A percentile compares a stretch with the other conserved stretches of the same genome.
phyloP scores from a whole-genome alignment of 768 basidiomycete species.

The Collybiopsis confluens region DNA sequence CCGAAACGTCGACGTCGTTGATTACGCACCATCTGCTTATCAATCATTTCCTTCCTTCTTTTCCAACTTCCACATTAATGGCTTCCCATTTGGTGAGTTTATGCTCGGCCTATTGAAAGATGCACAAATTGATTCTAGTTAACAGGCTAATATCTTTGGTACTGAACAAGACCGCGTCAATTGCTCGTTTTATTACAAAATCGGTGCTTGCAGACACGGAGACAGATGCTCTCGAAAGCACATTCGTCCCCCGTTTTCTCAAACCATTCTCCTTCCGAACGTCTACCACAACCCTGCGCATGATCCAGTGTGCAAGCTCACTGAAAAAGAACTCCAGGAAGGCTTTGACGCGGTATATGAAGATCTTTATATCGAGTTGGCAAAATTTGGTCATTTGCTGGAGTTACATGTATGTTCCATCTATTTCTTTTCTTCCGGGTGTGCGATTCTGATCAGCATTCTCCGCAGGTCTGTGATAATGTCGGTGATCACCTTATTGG shows the following conservation, averaged over 20 bases:
- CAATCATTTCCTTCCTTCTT: not conserved
- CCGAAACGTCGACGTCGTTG: not conserved
- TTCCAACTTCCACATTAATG: conserved; percentile 26
- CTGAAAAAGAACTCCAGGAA: conserved; percentile 84
- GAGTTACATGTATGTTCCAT: conserved; percentile 73
- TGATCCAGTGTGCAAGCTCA: conserved; percentile 84
- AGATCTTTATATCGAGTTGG: conserved; percentile 90
- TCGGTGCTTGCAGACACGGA: conserved; percentile 97
- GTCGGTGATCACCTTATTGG: conserved; percentile 99
- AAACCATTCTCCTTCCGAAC: conserved; percentile 93
- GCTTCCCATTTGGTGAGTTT: conserved; percentile 74
- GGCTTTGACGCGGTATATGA: conserved; percentile 94
- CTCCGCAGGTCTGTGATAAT: conserved; percentile 46
- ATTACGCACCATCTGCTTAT: conserved; percentile 11
- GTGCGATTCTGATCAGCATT: not conserved
- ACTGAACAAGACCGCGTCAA: conserved; percentile 96
- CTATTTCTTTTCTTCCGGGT: conserved; percentile 6
- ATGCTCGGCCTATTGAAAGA: not conserved
- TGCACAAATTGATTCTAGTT: conserved; percentile 1
- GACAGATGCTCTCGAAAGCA: conserved; percentile 98
- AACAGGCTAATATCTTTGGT: conserved; percentile 90
- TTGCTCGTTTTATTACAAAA: conserved; percentile 99
- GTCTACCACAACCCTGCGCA: conserved; percentile 98
- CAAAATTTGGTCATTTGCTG: conserved; percentile 92
- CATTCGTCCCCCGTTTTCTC: conserved; percentile 95